phyloP scores from a whole-genome alignment of 2,329 filamentous ascomycete species.

The Microsporum ferrugineum region DNA sequence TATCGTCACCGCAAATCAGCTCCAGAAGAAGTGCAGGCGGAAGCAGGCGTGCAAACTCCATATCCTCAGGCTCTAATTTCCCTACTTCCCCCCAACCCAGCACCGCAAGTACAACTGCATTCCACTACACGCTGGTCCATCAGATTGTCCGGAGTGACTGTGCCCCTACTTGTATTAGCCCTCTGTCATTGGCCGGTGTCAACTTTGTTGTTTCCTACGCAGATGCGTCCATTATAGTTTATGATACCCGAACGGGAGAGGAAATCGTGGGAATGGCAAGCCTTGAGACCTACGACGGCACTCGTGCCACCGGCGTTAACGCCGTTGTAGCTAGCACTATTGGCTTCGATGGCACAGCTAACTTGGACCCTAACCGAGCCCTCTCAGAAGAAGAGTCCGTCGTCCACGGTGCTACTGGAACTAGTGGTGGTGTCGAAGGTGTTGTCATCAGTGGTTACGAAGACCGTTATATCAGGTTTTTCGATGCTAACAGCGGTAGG shows the following conservation, averaged over 20 bases:
- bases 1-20: constrained; percentile 67
- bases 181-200: constrained; percentile 69
- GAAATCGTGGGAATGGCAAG: constrained; percentile 89
- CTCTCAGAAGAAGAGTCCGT: constrained; percentile 58
- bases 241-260: constrained; percentile 83
- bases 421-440: constrained; percentile 73
- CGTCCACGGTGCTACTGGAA: constrained; percentile 70
- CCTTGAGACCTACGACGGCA: constrained; percentile 84
- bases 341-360: constrained; percentile 57
- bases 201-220: constrained; percentile 88
- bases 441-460: constrained; percentile 95
- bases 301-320: constrained; percentile 72
- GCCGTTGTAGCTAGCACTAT: constrained; percentile 78
- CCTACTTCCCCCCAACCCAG: constrained; percentile 82
- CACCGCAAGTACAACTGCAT: constrained; percentile 71
- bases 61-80: constrained; percentile 88
- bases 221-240: constrained; percentile 81
- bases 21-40: constrained; percentile 58
- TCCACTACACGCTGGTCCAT: constrained; percentile 78
- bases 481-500: constrained; percentile 97
- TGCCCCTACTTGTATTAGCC: constrained; percentile 85
- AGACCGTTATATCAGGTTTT: constrained; percentile 91
- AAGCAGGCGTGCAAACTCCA: constrained; percentile 77
- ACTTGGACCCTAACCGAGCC: constrained; percentile 50
- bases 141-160: constrained; percentile 62